Evolutionary conservation across 768 basidiomycete genomes (phyloP).

Genomic region (Lyophyllum shimeji): DNA sequence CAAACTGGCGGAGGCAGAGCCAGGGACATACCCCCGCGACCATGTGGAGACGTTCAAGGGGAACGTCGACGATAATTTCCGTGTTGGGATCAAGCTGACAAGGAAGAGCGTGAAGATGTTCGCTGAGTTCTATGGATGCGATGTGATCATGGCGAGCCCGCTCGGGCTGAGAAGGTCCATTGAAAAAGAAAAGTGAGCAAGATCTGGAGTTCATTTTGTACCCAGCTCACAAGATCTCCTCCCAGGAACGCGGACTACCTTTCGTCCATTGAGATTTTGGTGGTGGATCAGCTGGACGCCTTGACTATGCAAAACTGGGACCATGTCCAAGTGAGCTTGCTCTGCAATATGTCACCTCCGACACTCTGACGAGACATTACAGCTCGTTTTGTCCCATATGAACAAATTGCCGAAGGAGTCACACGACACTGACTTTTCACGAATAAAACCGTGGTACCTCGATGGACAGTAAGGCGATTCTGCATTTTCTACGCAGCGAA

Average conservation of each 20-base stretch:
- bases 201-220: too few relatives aligned
- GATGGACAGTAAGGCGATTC: slow-evolving; percentile 75
- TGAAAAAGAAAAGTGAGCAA: slow-evolving; percentile 86
- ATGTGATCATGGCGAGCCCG: slow-evolving; percentile 92
- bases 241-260: slow-evolving; percentile 84
- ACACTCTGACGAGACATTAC: background rate
- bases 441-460: slow-evolving; percentile 97
- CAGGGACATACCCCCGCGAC: slow-evolving; percentile 80
- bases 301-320: slow-evolving; percentile 99
- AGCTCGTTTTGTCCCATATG: slow-evolving; percentile 85
- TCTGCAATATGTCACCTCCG: background rate
- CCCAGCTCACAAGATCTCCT: too few relatives aligned
- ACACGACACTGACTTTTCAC: slow-evolving; percentile 92
- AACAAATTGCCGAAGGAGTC: slow-evolving; percentile 93
- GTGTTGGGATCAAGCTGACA: slow-evolving; percentile 90
- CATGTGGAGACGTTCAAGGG: slow-evolving; percentile 94
- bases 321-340: slow-evolving; percentile 75
- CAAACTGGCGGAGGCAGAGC: slow-evolving; percentile 71
- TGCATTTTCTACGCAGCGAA: background rate
- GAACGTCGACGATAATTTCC: slow-evolving; percentile 96
- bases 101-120: slow-evolving; percentile 91
- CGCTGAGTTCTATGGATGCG: slow-evolving; percentile 86
- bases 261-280: slow-evolving; percentile 86
- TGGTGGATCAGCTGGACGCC: slow-evolving; percentile 93
- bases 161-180: slow-evolving; percentile 87